Percentiles rank a stretch among this genome's conserved stretches.
phyloP scores from a whole-genome alignment of 192 early-diverging fungal genomes.

The Backusella liffmaniae region DNA sequence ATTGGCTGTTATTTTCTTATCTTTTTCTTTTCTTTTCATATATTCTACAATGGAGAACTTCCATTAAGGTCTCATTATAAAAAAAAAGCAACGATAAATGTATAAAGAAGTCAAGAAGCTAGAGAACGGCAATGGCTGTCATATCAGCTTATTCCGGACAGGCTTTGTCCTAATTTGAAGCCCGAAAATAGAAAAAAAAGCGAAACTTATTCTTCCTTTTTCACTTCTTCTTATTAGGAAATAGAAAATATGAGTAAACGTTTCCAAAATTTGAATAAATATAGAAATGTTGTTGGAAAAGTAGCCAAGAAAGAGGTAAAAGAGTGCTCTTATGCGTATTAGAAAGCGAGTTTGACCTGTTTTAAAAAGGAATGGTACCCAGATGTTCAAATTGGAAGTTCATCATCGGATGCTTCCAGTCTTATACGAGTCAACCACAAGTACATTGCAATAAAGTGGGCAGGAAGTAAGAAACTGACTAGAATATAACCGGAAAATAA shows the following conservation, averaged over 20 bases:
- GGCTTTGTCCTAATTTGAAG: too few species aligned
- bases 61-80: too few species aligned
- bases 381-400: constrained; percentile 19
- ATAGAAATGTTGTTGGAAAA: constrained; percentile 44
- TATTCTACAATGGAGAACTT: too few species aligned
- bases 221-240: not conserved
- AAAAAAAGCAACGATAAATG: too few species aligned
- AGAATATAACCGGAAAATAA: not conserved
- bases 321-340: not conserved
- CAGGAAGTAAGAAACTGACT: constrained; percentile 12
- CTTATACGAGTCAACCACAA: constrained; percentile 20
- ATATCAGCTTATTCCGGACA: too few species aligned
- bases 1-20: too few species aligned
- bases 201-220: not conserved
- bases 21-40: too few species aligned
- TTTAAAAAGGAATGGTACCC: constrained; percentile 25
- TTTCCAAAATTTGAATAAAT: constrained; percentile 38
- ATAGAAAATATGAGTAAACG: constrained; percentile 29
- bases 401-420: constrained; percentile 19
- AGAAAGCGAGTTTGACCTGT: not conserved
- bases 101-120: too few species aligned
- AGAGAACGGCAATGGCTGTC: too few species aligned
- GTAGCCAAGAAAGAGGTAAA: constrained; percentile 44
- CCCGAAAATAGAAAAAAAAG: too few species aligned
- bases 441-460: constrained; percentile 29